These are phyloP conservation scores for Schizophyllum commune DNA, from an alignment of 1,284 basidiomycete genomes.

Conservation along the genomic window DNA sequence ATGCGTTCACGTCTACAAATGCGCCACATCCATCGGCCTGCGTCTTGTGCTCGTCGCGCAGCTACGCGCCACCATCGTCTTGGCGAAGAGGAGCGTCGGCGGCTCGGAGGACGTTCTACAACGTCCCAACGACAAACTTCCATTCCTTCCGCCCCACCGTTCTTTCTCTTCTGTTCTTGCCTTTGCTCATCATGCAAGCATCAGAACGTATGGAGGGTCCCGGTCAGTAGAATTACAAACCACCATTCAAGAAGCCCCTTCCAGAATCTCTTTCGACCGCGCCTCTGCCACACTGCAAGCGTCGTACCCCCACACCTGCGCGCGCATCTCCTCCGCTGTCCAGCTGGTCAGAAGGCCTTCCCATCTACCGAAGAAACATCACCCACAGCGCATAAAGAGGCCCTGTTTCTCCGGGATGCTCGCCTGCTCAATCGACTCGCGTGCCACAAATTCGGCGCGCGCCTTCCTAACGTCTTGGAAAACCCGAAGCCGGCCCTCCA, in stretches of 20 bases:
- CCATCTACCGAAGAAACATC: background rate
- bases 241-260: background rate
- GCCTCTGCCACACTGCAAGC: conserved; percentile 4
- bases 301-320: conserved; percentile 9
- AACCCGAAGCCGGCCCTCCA: conserved; percentile 9
- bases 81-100: background rate
- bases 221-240: background rate
- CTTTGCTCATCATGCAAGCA: background rate
- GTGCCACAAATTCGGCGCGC: conserved; percentile 11
- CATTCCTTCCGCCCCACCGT: too few relatives aligned
- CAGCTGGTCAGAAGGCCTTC: background rate
- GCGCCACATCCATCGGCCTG: background rate
- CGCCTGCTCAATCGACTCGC: conserved; percentile 9
- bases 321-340: conserved; percentile 10
- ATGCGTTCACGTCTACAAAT: background rate
- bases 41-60: background rate
- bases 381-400: conserved; percentile 9
- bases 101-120: background rate
- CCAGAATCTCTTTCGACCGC: background rate
- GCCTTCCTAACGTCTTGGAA: conserved; percentile 11
- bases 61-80: background rate
- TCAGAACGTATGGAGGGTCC: background rate
- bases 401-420: conserved; percentile 6
- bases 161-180: too few relatives aligned
- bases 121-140: background rate